Evolutionary conservation across 371 early-diverging fungal species (phyloP), one percentile per base, ranked within the genome.

Genomic region (Blakeslea trispora): DNA sequence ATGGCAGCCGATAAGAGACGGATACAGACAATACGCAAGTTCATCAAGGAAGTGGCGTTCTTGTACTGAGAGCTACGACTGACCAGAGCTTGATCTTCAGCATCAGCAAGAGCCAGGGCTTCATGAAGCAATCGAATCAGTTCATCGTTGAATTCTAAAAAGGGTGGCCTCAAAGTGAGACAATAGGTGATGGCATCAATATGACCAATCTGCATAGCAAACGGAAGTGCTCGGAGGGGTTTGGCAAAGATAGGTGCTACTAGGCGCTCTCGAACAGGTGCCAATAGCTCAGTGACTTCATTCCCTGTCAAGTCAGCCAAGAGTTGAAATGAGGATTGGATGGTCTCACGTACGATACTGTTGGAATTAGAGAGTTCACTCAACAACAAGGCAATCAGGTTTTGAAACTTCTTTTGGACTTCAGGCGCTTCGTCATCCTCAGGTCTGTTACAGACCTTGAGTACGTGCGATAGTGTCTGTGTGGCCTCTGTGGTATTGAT

Each of bases 181-280:
- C 96, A 95, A 69, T 95, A 98, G 0, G 97, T 97, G 54, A 98
- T 92, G 13, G 98, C 98, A 64, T 98, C 99, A 56, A 96, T 96
- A 64, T 96, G 86, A 10, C 98, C 99, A 32, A 99, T 98, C 69
- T 97, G 98, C 90, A 96, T 92, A 28, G 92, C 86, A 72, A 94
- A 91, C 0, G 98, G 96, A 19, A 98, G 81, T 0, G 98, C 96
- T 6, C 99, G 91, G 52, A 99, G 72, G 5, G 99, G 99, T 66
- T 97, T 97, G 23, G 95, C 86, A 74, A 97, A 98, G 51, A 99
- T 99, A 0, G 97, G 96, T 5, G 77, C 79, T 28, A 97, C 78
- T 13, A 99, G 76, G 2, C 91, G 84, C 44, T 95, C 95, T 43
- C 90, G 79, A 3, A 91, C 91, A 6, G 94, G 96, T 4, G 81